Conservation (phyloP, 208 protist genomes). For the Borovskyia barvae region DNA sequence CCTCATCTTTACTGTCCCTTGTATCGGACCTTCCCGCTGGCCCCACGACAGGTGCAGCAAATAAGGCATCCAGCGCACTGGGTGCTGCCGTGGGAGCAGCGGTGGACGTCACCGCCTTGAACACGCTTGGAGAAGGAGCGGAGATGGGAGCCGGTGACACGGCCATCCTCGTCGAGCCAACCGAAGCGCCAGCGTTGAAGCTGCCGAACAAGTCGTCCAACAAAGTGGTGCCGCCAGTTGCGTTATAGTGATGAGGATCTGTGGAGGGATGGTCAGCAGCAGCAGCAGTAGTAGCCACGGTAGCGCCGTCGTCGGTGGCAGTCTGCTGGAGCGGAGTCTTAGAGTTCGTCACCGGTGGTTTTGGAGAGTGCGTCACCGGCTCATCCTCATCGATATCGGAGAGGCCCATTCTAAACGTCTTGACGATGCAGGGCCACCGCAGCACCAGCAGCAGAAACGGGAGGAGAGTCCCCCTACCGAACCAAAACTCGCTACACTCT, state of each 20-base stretch:
- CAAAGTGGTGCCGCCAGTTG: slow-evolving; percentile 10
- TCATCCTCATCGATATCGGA: slow-evolving; percentile 83
- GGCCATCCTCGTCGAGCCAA: neutral
- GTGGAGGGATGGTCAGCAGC: neutral
- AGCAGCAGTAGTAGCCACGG: neutral
- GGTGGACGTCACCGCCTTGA: neutral
- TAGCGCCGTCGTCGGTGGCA: neutral
- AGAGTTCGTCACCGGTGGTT: slow-evolving; percentile 1
- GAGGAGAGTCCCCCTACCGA: too few relatives aligned
- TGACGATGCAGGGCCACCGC: too few relatives aligned
- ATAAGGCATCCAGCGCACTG: slow-evolving; percentile 34
- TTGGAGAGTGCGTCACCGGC: slow-evolving; percentile 11
- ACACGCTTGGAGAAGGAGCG: neutral
- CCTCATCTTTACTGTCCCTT: neutral
- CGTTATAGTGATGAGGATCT: neutral
- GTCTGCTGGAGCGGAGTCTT: neutral
- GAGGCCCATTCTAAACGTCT: too few relatives aligned
- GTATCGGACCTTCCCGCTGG: neutral
- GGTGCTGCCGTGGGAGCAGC: slow-evolving; percentile 1
- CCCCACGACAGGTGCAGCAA: slow-evolving; percentile 3
- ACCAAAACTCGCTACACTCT: too few relatives aligned
- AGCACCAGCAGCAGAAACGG: too few relatives aligned
- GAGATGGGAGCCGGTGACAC: slow-evolving; percentile 1
- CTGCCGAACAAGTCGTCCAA: slow-evolving; percentile 69
- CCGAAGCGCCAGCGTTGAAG: slow-evolving; percentile 11